Conservation (phyloP, 257 asterid species). For the Lycium ferocissimum region DNA sequence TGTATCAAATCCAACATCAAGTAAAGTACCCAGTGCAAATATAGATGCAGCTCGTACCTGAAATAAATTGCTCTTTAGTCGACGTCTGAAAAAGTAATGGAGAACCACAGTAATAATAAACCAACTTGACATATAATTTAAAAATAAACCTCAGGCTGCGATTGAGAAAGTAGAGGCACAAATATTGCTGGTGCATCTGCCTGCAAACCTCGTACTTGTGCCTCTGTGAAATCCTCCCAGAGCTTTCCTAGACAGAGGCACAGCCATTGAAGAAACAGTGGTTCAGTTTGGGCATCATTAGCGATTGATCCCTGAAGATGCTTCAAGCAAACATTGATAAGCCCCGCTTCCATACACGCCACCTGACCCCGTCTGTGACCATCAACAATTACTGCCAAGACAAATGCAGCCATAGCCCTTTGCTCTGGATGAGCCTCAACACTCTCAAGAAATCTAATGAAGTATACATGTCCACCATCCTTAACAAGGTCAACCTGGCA, state of each 20-base stretch:
- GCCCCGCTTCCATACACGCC: slow-evolving; percentile 82
- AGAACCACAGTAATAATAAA: neutral
- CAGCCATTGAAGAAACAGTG: slow-evolving; percentile 94
- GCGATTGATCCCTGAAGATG: slow-evolving; percentile 78
- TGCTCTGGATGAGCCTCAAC: slow-evolving; percentile 97
- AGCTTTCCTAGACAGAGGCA: slow-evolving; percentile 93
- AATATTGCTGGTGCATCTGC: slow-evolving; percentile 86
- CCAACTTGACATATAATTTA: neutral
- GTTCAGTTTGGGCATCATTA: slow-evolving; percentile 82
- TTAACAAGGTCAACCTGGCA: slow-evolving; percentile 99
- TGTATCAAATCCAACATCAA: slow-evolving; percentile 80
- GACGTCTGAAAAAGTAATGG: slow-evolving; percentile 1
- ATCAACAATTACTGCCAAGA: slow-evolving; percentile 91
- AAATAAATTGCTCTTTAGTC: slow-evolving; percentile 29
- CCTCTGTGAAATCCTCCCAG: slow-evolving; percentile 94
- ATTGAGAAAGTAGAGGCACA: slow-evolving; percentile 82
- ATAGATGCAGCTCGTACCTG: slow-evolving; percentile 97
- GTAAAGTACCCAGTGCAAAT: slow-evolving; percentile 85
- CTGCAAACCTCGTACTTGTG: slow-evolving; percentile 79
- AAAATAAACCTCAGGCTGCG: slow-evolving; percentile 91
- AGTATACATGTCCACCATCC: slow-evolving; percentile 91
- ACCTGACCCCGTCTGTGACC: slow-evolving; percentile 95
- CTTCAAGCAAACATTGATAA: slow-evolving; percentile 77
- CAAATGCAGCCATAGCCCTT: slow-evolving; percentile 99
- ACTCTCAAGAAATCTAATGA: slow-evolving; percentile 88